These are phyloP conservation scores for Pseudopediastrum boryanum DNA, from an alignment of 139 green algal species.

Conservation along the genomic window DNA sequence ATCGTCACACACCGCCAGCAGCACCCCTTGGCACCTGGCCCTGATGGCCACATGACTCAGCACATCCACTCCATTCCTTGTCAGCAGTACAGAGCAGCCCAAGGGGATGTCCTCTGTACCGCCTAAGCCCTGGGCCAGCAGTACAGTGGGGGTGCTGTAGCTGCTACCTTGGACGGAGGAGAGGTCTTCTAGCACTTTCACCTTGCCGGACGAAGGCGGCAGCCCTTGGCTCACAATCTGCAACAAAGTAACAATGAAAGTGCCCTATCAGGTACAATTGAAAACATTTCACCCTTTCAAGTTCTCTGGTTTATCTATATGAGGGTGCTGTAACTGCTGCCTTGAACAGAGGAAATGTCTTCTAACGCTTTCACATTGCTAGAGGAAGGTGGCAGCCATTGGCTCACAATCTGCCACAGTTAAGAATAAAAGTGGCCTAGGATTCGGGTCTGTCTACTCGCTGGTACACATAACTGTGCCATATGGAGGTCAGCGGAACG, in stretches of 20 bases:
- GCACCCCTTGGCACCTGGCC: slow-evolving; percentile 70
- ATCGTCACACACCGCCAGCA: slow-evolving; percentile 86
- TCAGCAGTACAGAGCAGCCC: slow-evolving; percentile 78
- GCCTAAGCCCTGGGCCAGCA: slow-evolving; percentile 67
- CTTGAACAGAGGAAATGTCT: slow-evolving; percentile 70
- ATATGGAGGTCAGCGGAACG: no score
- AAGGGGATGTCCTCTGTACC: slow-evolving; percentile 93
- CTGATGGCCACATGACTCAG: slow-evolving; percentile 92
- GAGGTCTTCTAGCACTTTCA: slow-evolving; percentile 55
- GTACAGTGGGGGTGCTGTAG: slow-evolving; percentile 51
- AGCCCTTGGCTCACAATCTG: slow-evolving; percentile 68
- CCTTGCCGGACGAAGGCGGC: slow-evolving; percentile 30
- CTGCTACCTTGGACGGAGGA: slow-evolving; percentile 66
- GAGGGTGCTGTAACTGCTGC: slow-evolving; percentile 47
- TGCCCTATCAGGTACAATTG: no score
- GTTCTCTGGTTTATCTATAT: no score
- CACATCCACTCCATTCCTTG: slow-evolving; percentile 74
- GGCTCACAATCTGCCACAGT: slow-evolving; percentile 66
- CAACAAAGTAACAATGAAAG: background rate
- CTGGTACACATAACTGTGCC: no score
- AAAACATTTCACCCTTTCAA: no score
- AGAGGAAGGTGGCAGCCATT: slow-evolving; percentile 15
- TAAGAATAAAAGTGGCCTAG: background rate
- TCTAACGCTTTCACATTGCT: slow-evolving; percentile 52
- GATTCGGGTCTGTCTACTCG: no score